Conservation (phyloP, 2,329 filamentous ascomycete genomes). For the Diaporthe sp. region DNA sequence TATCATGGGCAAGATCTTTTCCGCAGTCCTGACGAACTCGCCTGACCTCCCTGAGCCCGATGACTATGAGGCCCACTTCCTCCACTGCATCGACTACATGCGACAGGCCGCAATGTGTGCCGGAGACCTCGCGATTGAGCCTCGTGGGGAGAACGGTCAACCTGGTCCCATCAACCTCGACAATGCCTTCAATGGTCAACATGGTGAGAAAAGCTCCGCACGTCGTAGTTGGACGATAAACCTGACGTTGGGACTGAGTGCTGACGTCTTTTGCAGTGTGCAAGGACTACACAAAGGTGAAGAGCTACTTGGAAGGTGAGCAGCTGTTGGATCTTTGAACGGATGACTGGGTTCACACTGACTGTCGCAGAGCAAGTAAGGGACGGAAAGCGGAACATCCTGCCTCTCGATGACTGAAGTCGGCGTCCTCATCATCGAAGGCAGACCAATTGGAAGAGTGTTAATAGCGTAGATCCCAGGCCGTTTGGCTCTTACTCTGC, state of each 20-base stretch:
- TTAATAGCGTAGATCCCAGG: not conserved
- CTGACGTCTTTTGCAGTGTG: constrained; percentile 39
- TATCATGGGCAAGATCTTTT: constrained; percentile 52
- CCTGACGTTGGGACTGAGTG: not conserved
- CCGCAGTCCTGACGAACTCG: constrained; percentile 41
- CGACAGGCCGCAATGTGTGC: constrained; percentile 46
- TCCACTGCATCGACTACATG: constrained; percentile 50
- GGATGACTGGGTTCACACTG: not conserved
- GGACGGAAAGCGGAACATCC: constrained; percentile 31
- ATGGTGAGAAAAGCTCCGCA: constrained; percentile 38
- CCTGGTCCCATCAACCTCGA: constrained; percentile 43
- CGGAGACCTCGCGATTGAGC: constrained; percentile 44
- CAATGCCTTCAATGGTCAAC: constrained; percentile 43
- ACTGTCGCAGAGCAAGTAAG: constrained; percentile 28
- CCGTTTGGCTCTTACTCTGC: not conserved
- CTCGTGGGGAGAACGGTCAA: constrained; percentile 41
- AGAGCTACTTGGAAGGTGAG: constrained; percentile 42
- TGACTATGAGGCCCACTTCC: constrained; percentile 52
- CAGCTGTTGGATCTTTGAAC: not conserved
- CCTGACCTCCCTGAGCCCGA: constrained; percentile 30
- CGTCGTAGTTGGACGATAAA: not conserved
- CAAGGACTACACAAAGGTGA: constrained; percentile 44
- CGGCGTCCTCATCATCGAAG: not conserved
- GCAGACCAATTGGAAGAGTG: not conserved
- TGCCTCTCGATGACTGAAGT: constrained; percentile 30